A percentile compares a stretch with the other conserved stretches of the same genome.
These are phyloP conservation scores for Termitomyces sp. DNA, from an alignment of 768 basidiomycete species.

Conservation along the genomic window DNA sequence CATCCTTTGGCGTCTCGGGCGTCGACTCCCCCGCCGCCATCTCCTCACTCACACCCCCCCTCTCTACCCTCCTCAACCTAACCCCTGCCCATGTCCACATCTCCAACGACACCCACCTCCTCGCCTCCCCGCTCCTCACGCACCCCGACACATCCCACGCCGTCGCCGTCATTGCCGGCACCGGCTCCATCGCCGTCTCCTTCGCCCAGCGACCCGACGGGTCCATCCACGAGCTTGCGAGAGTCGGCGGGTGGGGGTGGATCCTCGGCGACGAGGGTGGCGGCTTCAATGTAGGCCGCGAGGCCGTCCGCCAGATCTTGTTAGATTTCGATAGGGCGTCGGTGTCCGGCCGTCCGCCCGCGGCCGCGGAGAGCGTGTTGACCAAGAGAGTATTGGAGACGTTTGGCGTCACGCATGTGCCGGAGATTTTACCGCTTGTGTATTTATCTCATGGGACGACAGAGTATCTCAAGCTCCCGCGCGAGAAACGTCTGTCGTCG, in stretches of 20 bases:
- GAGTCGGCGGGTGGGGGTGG: slow-evolving; percentile 83
- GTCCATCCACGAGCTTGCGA: slow-evolving; percentile 56
- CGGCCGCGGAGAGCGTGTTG: slow-evolving; percentile 32
- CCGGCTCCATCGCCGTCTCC: slow-evolving; percentile 72
- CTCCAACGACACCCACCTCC: slow-evolving; percentile 81
- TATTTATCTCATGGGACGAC: slow-evolving; percentile 40
- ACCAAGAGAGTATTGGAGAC: slow-evolving; percentile 43
- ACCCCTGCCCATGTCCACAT: slow-evolving; percentile 54
- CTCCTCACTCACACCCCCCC: slow-evolving; percentile 45
- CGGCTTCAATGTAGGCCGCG: slow-evolving; percentile 76
- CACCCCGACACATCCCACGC: slow-evolving; percentile 57
- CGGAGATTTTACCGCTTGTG: slow-evolving; percentile 62
- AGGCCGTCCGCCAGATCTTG: slow-evolving; percentile 67
- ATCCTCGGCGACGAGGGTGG: slow-evolving; percentile 83
- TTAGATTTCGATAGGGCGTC: slow-evolving; percentile 50
- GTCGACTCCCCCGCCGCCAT: slow-evolving; percentile 71
- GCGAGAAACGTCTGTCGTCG: slow-evolving; percentile 73
- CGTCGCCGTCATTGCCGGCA: slow-evolving; percentile 76
- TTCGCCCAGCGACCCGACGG: slow-evolving; percentile 37
- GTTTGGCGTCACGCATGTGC: slow-evolving; percentile 53
- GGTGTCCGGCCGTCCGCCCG: slow-evolving; percentile 25
- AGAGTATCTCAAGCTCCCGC: slow-evolving; percentile 30
- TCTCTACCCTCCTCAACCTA: slow-evolving; percentile 57
- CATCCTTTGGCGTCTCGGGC: slow-evolving; percentile 83
- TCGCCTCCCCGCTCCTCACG: slow-evolving; percentile 72